These are phyloP conservation scores for Sequoia sempervirens DNA, from an alignment of 75 land plant species.

Conservation along the genomic window DNA sequence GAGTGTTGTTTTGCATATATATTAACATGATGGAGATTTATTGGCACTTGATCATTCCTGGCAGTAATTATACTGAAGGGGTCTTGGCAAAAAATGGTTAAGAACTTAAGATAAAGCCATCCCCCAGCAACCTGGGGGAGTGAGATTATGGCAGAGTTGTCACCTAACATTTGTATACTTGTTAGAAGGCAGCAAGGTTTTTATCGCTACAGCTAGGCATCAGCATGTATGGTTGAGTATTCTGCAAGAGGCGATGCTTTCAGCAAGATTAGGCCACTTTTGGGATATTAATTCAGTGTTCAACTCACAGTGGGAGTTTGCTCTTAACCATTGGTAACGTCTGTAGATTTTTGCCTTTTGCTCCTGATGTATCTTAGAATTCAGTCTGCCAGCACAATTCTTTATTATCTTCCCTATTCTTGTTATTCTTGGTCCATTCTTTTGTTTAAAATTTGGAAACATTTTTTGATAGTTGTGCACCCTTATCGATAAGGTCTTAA, in stretches of 20 bases:
- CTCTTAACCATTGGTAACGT: not conserved
- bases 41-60: not conserved
- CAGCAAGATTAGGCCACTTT: not conserved
- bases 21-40: slow-evolving; percentile 5
- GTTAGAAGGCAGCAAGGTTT: slow-evolving; percentile 1
- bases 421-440: slow-evolving; percentile 7
- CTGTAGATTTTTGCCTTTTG: slow-evolving; percentile 6
- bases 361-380: slow-evolving; percentile 5
- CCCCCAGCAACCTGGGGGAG: not conserved
- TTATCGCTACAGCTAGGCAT: not conserved
- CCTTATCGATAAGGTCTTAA: slow-evolving; percentile 5
- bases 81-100: not conserved
- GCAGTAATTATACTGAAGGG: not conserved
- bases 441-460: not conserved
- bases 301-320: slow-evolving; percentile 4
- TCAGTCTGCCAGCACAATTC: slow-evolving; percentile 9
- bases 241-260: slow-evolving; percentile 4
- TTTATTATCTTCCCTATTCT: slow-evolving; percentile 13
- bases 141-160: not conserved
- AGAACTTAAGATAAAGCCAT: not conserved
- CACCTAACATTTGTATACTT: slow-evolving; percentile 1
- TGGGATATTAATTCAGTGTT: slow-evolving; percentile 1
- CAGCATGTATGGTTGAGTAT: not conserved
- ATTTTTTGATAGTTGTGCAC: slow-evolving; percentile 1
- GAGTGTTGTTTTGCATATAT: slow-evolving; percentile 2